phyloP scores from a whole-genome alignment of 441 rosid species.

The Adansonia rubrostipa region DNA sequence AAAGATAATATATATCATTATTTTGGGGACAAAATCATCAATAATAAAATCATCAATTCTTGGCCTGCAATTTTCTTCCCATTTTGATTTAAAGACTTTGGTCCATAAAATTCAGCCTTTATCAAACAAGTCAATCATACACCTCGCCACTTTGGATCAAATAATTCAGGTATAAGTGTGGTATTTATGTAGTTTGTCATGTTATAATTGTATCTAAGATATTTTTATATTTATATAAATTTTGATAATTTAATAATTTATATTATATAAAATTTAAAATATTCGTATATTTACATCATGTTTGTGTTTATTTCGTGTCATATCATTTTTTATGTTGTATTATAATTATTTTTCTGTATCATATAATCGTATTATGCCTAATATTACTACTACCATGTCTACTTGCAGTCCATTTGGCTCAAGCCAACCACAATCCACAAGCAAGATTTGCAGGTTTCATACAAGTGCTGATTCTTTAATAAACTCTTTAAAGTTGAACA shows the following conservation, averaged over 20 bases:
- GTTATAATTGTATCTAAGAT: no score
- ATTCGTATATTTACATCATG: no score
- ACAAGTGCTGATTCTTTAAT: not conserved
- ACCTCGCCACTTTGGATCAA: not conserved
- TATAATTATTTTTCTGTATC: no score
- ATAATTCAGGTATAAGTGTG: not conserved
- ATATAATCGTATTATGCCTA: no score
- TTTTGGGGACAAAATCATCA: not conserved
- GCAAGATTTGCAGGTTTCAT: not conserved
- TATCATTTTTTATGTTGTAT: no score
- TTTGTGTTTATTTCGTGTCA: no score
- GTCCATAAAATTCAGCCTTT: not conserved
- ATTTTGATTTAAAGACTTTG: not conserved
- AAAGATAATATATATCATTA: not conserved
- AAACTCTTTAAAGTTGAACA: not conserved
- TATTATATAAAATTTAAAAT: no score
- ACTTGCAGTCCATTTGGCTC: no score
- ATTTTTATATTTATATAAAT: no score
- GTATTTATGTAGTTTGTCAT: no score
- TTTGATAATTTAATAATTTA: no score
- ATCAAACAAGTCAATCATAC: not conserved
- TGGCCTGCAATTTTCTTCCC: slow-evolving; percentile 10
- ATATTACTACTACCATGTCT: no score
- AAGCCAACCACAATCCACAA: not conserved
- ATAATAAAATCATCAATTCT: not conserved